Evolutionary conservation across 2,329 filamentous ascomycete species (phyloP).

Genomic region (Grosmannia clavigera): DNA sequence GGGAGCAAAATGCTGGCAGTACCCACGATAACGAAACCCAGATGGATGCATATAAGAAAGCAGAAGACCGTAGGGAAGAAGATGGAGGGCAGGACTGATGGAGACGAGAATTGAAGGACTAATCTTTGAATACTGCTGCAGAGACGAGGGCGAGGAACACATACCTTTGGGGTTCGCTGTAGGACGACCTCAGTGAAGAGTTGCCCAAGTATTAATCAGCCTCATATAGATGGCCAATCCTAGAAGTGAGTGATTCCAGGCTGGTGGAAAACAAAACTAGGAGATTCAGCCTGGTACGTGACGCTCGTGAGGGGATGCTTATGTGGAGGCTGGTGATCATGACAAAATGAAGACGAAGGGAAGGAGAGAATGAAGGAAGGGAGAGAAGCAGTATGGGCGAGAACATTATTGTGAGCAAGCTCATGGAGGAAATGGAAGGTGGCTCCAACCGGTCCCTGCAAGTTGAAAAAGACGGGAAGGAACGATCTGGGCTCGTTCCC

Average conservation of each 20-base stretch:
- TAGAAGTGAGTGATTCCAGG: background rate
- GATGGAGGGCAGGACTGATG: background rate
- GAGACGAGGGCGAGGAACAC: background rate
- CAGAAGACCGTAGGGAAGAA: background rate
- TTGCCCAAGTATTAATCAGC: background rate
- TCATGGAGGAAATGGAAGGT: background rate
- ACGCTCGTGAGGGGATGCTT: background rate
- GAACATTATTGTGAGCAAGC: background rate
- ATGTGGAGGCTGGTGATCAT: background rate
- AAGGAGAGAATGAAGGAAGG: background rate
- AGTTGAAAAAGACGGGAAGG: background rate
- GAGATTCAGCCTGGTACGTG: background rate
- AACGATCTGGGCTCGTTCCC: background rate
- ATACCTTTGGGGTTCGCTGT: background rate
- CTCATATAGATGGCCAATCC: background rate
- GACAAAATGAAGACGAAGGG: background rate
- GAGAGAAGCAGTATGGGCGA: background rate
- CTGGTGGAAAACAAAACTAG: background rate
- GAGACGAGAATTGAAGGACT: background rate
- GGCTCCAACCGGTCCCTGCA: background rate
- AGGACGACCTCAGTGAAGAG: slow-evolving; percentile 7
- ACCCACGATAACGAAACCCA: background rate
- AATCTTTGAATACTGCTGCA: background rate
- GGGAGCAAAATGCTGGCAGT: background rate
- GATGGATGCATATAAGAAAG: background rate